Conservation (phyloP, 768 basidiomycete genomes). For the Amanita pallidorosea region DNA sequence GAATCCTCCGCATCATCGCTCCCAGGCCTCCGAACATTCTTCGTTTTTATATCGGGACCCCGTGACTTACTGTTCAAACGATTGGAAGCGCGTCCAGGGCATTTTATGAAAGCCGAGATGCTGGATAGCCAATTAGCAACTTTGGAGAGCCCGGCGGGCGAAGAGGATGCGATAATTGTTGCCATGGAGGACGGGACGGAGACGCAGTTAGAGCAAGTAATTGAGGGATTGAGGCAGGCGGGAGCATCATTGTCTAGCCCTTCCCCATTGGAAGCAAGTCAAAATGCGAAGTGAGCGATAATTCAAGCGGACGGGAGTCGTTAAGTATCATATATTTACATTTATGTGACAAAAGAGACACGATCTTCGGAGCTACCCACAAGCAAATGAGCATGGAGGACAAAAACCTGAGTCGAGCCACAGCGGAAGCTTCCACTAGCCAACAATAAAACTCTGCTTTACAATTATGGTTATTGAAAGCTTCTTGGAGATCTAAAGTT, state of each 20-base stretch:
- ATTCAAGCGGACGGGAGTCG: too few species aligned
- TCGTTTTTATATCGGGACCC: slow-evolving; percentile 69
- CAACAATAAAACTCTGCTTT: too few species aligned
- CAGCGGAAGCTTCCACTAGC: too few species aligned
- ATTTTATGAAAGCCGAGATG: slow-evolving; percentile 82
- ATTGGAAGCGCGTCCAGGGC: slow-evolving; percentile 53
- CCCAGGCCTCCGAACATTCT: slow-evolving; percentile 47
- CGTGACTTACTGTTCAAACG: slow-evolving; percentile 46
- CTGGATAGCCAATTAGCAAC: slow-evolving; percentile 67
- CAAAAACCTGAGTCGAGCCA: too few species aligned
- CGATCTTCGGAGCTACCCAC: too few species aligned
- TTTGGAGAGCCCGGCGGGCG: slow-evolving; percentile 58
- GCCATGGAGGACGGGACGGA: slow-evolving; percentile 38
- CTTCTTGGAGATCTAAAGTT: too few species aligned
- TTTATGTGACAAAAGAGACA: too few species aligned
- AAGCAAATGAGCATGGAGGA: too few species aligned
- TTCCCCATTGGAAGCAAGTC: too few species aligned
- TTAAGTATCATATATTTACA: too few species aligned
- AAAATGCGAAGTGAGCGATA: too few species aligned
- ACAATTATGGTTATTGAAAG: too few species aligned
- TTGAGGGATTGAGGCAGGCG: slow-evolving; percentile 24
- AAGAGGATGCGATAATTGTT: slow-evolving; percentile 61
- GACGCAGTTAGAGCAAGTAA: slow-evolving; percentile 40
- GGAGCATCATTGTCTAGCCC: background rate
- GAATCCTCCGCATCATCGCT: slow-evolving; percentile 11